phyloP scores from a whole-genome alignment of 179 eudicot genomes.

The Silene vulgaris region DNA sequence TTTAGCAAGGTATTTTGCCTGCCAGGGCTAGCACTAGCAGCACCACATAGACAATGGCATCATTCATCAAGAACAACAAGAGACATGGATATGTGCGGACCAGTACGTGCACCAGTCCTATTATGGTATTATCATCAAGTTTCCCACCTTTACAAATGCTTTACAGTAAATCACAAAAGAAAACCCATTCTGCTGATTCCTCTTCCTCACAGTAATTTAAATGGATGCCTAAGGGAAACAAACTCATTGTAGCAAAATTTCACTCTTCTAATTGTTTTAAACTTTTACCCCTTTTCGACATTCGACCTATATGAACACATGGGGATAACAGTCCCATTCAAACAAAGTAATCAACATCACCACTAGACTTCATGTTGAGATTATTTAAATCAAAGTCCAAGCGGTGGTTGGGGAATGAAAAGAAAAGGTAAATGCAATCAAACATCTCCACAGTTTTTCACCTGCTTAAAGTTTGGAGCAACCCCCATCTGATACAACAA shows the following conservation, averaged over 20 bases:
- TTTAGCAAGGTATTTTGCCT: background rate
- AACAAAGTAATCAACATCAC: background rate
- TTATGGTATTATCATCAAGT: background rate
- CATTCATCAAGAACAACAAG: background rate
- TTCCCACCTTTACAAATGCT: background rate
- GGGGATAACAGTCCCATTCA: background rate
- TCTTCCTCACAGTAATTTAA: background rate
- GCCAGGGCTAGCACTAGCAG: background rate
- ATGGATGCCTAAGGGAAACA: background rate
- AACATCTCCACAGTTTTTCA: conserved; percentile 16
- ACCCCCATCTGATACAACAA: conserved; percentile 79
- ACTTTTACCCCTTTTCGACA: background rate
- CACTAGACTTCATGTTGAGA: background rate
- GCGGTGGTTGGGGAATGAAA: background rate
- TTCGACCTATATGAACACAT: background rate
- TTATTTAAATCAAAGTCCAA: background rate
- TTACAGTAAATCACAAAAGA: background rate
- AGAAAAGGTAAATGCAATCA: background rate
- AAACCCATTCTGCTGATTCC: no score
- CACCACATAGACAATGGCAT: background rate
- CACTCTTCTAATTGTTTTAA: background rate
- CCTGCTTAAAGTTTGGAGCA: conserved; percentile 95
- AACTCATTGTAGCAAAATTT: background rate
- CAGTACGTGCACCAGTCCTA: background rate
- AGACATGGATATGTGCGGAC: background rate